phyloP scores from a whole-genome alignment of 164 flowering plant species.

The Echeveria elegans region DNA sequence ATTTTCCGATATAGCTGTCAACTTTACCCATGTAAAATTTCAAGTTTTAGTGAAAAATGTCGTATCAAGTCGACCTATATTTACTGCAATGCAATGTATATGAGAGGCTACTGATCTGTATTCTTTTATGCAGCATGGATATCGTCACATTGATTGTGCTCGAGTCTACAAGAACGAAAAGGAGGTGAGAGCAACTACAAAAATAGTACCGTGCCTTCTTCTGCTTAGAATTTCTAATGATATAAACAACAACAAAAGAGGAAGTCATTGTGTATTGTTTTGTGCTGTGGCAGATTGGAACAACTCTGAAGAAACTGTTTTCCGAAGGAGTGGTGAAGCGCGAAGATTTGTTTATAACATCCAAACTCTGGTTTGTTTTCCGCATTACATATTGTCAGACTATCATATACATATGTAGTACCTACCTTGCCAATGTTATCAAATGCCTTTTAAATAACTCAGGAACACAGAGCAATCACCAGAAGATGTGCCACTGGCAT shows the following conservation, averaged over 20 bases:
- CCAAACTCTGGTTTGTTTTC: constrained; percentile 56
- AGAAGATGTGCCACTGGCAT: constrained; percentile 53
- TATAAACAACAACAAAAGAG: not conserved
- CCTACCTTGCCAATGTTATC: not conserved
- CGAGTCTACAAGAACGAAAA: constrained; percentile 40
- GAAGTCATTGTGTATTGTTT: not conserved
- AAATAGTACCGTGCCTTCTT: not conserved
- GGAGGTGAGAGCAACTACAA: constrained; percentile 24
- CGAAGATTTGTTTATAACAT: constrained; percentile 57
- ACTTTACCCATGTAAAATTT: too few relatives aligned
- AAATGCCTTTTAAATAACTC: not conserved
- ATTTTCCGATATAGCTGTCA: not conserved
- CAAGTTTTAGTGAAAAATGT: too few relatives aligned
- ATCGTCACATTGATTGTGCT: constrained; percentile 58
- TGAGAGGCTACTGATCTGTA: not conserved
- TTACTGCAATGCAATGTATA: not conserved
- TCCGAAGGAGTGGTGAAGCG: constrained; percentile 62
- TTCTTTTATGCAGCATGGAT: constrained; percentile 29
- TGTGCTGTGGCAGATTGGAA: constrained; percentile 35
- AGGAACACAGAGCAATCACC: constrained; percentile 55
- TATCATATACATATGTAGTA: not conserved
- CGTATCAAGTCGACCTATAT: too few relatives aligned
- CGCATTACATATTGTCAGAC: not conserved
- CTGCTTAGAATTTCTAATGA: not conserved
- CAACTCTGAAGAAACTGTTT: constrained; percentile 45